These are phyloP conservation scores for Suillus placidus DNA, from an alignment of 768 basidiomycete species.

Conservation along the genomic window DNA sequence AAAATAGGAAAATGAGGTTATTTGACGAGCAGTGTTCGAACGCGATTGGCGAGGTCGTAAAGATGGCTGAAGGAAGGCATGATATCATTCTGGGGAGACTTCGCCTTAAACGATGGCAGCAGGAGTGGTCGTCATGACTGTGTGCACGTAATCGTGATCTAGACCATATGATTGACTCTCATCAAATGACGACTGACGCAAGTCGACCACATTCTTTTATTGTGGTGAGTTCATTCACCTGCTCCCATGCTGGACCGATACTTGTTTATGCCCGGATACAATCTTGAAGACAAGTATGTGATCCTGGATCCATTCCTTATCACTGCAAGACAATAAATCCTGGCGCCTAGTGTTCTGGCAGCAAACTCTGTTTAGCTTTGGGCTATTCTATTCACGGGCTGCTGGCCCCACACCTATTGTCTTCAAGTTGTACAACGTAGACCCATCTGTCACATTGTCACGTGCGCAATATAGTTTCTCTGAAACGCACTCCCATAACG, in stretches of 20 bases:
- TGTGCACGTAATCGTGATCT: not conserved
- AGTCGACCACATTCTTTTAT: not conserved
- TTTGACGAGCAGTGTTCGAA: slow-evolving; percentile 45
- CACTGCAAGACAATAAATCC: not conserved
- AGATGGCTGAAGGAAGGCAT: slow-evolving; percentile 61
- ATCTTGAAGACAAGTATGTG: not conserved
- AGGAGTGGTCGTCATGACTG: slow-evolving; percentile 12
- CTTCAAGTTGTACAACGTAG: not conserved
- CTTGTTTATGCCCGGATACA: not conserved
- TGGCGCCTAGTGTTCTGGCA: not conserved
- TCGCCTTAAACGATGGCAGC: slow-evolving; percentile 28
- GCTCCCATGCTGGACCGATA: not conserved
- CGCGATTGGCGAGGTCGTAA: slow-evolving; percentile 54
- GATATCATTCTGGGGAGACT: slow-evolving; percentile 54
- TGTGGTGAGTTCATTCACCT: not conserved
- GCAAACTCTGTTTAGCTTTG: not conserved
- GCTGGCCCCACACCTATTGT: not conserved
- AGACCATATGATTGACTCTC: not conserved
- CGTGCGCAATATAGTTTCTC: slow-evolving; percentile 18
- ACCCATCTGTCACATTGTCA: slow-evolving; percentile 14
- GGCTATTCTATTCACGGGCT: slow-evolving; percentile 28
- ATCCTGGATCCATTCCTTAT: not conserved
- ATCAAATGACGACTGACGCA: not conserved
- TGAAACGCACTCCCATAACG: slow-evolving; percentile 18
- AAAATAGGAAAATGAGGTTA: slow-evolving; percentile 25